Evolutionary conservation across 1,284 basidiomycete species (phyloP), one percentile per base, ranked within the genome.

Genomic region (Cryptococcus wingfieldii): DNA sequence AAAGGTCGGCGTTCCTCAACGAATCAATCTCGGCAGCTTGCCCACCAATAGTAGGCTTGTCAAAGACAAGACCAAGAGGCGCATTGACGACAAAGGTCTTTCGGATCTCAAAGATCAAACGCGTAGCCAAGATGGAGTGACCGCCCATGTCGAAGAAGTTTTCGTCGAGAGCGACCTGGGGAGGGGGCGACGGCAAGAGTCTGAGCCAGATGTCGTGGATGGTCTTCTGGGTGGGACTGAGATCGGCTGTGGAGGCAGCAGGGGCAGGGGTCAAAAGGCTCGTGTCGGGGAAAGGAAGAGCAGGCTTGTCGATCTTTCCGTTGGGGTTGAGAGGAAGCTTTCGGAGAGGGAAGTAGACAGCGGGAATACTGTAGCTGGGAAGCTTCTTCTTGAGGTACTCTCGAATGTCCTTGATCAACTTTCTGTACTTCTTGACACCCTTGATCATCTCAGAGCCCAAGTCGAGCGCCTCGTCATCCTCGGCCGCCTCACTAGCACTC

Each of bases 261-360:
- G 61, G 78, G 66, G 76, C 71, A 28, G 79, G 65, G 19, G 81
- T 81, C 4, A 83, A 83, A 55, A 91, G 86, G 3, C 87, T 90
- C 1, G 96, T 98, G 77, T 99, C 96, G 2, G 96, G 96, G 87
- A 98, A 99, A 14, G 96, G 96, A 50, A 98, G 83, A 0, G 92
- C 90, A 0, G 96, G 95, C 76, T 98, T 98, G 81, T 99, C 96
- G 72, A 99, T 89, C 79, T 98, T 99, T 61, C 96, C 96, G 74
- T 98, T 98, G 4, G 96, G 96, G 74, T 98, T 99, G 51, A 99
- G 83, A 13, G 96, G 96, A 89, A 99, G 96, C 61, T 91, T 88
- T 59, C 83, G 84, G 41, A 98, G 82, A 0, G 96, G 96, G 45
- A 98, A 93, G 68, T 98, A 93, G 44, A 97, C 93, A 1, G 90